phyloP scores from a whole-genome alignment of 164 flowering plant genomes.

The Santalum album region DNA sequence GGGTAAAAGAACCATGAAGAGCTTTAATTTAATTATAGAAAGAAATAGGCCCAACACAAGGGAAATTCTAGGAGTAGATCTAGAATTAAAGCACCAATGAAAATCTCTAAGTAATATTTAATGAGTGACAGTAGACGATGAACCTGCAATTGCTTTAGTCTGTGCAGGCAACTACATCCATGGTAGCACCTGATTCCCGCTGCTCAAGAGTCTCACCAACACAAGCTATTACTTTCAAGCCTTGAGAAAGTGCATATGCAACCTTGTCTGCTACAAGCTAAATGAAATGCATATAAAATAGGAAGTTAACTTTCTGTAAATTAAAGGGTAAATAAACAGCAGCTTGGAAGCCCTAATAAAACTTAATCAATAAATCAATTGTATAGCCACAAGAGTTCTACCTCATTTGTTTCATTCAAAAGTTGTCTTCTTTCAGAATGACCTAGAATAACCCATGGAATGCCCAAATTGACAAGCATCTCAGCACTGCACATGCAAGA shows the following conservation, averaged over 20 bases:
- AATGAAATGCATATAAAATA: slow-evolving; percentile 5
- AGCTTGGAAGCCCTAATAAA: not conserved
- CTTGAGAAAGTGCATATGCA: slow-evolving; percentile 60
- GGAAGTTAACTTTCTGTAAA: not conserved
- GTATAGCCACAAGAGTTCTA: too few relatives aligned
- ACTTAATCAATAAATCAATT: not conserved
- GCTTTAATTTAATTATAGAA: not conserved
- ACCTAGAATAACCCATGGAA: slow-evolving; percentile 69
- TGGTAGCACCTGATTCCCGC: slow-evolving; percentile 53
- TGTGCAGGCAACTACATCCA: slow-evolving; percentile 64
- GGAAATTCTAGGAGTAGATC: not conserved
- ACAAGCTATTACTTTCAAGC: slow-evolving; percentile 64
- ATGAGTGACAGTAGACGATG: too few relatives aligned
- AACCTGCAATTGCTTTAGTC: slow-evolving; percentile 70
- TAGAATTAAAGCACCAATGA: too few relatives aligned
- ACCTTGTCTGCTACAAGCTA: slow-evolving; percentile 61
- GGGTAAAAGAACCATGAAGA: not conserved
- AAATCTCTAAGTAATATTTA: too few relatives aligned
- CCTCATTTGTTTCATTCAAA: slow-evolving; percentile 53
- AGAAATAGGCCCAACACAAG: not conserved
- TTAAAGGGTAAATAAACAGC: not conserved
- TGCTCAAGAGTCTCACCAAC: slow-evolving; percentile 71
- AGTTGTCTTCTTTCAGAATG: slow-evolving; percentile 58
- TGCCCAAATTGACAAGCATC: slow-evolving; percentile 52
- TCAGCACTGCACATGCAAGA: slow-evolving; percentile 37